Evolutionary conservation across 192 early-diverging fungal species (phyloP).

Genomic region (Coemansia furcata): DNA sequence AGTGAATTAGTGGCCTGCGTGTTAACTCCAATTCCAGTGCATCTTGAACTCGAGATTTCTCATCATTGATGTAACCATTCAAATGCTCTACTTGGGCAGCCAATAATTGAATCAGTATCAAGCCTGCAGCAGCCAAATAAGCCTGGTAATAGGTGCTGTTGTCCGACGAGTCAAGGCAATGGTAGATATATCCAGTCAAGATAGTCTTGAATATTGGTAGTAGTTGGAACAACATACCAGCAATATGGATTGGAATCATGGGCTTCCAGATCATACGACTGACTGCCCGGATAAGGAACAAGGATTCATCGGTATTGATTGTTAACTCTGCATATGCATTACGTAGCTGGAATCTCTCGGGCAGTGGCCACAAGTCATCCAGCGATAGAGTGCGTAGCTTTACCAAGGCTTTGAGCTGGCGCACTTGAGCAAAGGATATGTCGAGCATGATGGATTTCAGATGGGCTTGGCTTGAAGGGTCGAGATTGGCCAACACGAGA

Average conservation of each 20-base stretch:
- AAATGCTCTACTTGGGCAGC: not conserved
- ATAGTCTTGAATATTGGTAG: not conserved
- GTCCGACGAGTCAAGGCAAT: constrained; percentile 19
- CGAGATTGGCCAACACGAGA: constrained; percentile 15
- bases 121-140: not conserved
- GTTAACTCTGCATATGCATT: constrained; percentile 15
- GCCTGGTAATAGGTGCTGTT: constrained; percentile 11
- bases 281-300: constrained; percentile 37
- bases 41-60: not conserved
- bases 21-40: not conserved
- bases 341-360: constrained; percentile 13
- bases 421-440: constrained; percentile 9
- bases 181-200: constrained; percentile 11
- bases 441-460: not conserved
- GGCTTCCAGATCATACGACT: constrained; percentile 36
- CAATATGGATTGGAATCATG: constrained; percentile 20
- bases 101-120: not conserved
- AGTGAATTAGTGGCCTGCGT: not conserved
- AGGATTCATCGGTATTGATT: constrained; percentile 18
- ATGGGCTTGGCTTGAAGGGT: constrained; percentile 5
- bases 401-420: constrained; percentile 13
- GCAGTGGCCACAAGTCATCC: constrained; percentile 20
- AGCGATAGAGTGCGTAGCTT: constrained; percentile 16
- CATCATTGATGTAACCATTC: not conserved
- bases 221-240: constrained; percentile 3